Percentiles rank a stretch among this genome's conserved stretches.
These are phyloP conservation scores for Pontederia crassipes DNA, from an alignment of 176 grass and related monocot species.

Conservation along the genomic window DNA sequence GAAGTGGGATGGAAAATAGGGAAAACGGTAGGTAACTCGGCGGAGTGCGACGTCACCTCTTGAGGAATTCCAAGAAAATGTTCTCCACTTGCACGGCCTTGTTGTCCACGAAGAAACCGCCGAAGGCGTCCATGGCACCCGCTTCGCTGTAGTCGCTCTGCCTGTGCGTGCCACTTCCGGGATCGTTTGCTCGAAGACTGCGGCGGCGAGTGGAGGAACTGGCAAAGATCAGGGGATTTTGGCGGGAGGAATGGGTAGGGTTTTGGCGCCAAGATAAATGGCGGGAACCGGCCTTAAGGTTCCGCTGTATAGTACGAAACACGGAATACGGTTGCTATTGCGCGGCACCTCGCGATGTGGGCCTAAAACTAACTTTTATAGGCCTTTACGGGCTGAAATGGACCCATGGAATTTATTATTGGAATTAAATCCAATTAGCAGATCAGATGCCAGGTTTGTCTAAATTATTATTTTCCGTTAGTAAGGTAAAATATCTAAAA, in stretches of 20 bases:
- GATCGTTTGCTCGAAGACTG: no score
- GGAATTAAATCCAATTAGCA: no score
- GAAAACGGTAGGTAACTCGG: background rate
- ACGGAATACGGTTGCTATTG: background rate
- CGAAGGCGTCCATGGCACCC: constrained; percentile 63
- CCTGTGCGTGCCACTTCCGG: background rate
- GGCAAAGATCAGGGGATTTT: background rate
- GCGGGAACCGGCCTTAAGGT: no score
- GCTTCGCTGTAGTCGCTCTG: background rate
- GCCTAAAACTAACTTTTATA: no score
- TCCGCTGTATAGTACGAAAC: background rate
- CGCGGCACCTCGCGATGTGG: no score
- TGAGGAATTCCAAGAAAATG: constrained; percentile 98
- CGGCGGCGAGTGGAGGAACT: background rate
- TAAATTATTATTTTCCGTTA: no score
- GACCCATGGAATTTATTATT: no score
- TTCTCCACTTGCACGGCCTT: constrained; percentile 88
- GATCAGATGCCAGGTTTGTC: no score
- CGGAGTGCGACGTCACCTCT: constrained; percentile 28
- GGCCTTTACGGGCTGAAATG: no score
- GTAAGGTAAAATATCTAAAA: no score
- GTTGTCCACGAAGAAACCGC: constrained; percentile 87
- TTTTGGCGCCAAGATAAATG: constrained; percentile 1
- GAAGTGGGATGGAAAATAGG: background rate
- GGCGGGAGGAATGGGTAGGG: background rate